These are phyloP conservation scores for Acanthamoeba castellanii DNA, from an alignment of 208 protist genomes.

Conservation along the genomic window DNA sequence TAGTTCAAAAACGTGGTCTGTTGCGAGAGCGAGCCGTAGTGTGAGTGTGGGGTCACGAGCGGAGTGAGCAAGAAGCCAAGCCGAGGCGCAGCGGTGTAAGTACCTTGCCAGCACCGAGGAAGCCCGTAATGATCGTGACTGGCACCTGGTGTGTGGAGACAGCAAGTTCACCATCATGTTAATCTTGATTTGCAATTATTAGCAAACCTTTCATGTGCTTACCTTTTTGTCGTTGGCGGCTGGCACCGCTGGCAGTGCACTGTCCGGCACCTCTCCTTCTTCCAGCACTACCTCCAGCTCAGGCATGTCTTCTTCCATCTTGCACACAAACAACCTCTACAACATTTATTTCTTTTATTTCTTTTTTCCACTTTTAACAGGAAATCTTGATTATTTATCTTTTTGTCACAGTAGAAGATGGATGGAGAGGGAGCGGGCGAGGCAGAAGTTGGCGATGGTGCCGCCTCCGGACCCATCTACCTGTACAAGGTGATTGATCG, in stretches of 20 bases:
- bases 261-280: background rate
- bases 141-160: slow-evolving; percentile 67
- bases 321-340: background rate
- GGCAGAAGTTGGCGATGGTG: background rate
- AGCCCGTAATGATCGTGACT: slow-evolving; percentile 83
- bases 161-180: background rate
- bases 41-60: background rate
- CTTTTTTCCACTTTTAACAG: too few relatives aligned
- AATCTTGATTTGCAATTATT: too few relatives aligned
- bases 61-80: background rate
- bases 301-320: background rate
- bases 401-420: background rate
- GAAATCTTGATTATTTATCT: too few relatives aligned
- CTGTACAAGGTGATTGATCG: slow-evolving; percentile 60
- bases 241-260: background rate
- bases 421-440: background rate
- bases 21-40: too few relatives aligned
- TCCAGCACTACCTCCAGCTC: slow-evolving; percentile 2
- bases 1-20: slow-evolving; percentile 86
- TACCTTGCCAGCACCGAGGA: slow-evolving; percentile 84
- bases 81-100: background rate
- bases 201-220: too few relatives aligned
- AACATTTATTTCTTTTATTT: background rate
- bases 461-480: background rate
- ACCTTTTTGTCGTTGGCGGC: slow-evolving; percentile 3